Base-by-base conservation (phyloP, 2,329 filamentous ascomycete species). In the Paradendryphiella salina region DNA sequence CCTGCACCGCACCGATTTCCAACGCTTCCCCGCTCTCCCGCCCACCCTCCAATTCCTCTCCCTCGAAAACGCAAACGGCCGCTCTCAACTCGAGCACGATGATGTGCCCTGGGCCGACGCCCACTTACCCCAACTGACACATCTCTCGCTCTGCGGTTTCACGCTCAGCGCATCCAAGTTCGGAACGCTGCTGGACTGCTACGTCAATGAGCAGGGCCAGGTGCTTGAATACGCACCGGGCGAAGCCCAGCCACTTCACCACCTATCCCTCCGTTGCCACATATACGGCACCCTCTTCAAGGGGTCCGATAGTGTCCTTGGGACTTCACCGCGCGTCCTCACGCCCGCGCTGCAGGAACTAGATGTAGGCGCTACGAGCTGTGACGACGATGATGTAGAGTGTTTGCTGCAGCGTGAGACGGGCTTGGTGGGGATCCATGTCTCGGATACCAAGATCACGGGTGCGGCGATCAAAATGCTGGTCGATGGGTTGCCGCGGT, bases 401-500 rank as follows among this genome's bases (percentile, higher is more conserved):
- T 28, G 50, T 2, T 51, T 76, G 0, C 44, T 60, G 20, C 50
- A 23, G 13, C n/a, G 56, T 31, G 33, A 52, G 1, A 63, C 52
- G 31, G 61, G 54, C 0, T 72, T 61, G 14, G 54, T 31, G 32
- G 54, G 41, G 0, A 52, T 79, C 13, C 64, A 78, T 46, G 34
- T 79, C 0, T 71, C 69, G 0, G 54, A 58, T 0, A 74, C 73
- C 1, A 55, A 59, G 5, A 69, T 79, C 31, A 76, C 74, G 0
- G 77, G 77, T 5, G 73, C 72, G 1, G 65, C 69, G 2, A 67
- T 79, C 26, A 75, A 74, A 52, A 67, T 66, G 50, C 56, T 76
- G 13, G 64, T 71, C 0, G 65, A 72, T 21, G 50, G 46, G 7
- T 33, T 70, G 9, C 57, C 57, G 0, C 52, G 55, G 8, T 52